Evolutionary conservation across 2,329 filamentous ascomycete genomes (phyloP).

Genomic region (Madurella fahalii): DNA sequence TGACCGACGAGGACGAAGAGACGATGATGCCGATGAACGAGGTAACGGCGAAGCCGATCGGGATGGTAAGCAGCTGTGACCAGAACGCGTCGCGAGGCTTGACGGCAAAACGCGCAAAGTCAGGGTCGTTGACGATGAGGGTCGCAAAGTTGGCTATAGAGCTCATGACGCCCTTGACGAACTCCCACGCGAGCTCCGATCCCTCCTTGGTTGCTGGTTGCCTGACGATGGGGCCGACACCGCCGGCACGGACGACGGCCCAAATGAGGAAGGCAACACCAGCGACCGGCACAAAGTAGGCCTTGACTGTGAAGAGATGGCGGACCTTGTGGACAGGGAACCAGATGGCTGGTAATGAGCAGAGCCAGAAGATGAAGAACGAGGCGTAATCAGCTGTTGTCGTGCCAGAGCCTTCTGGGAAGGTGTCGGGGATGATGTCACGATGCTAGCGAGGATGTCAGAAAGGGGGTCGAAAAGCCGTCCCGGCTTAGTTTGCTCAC

Average conservation of each 20-base stretch:
- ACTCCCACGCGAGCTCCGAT: slow-evolving; percentile 70
- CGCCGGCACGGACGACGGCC: slow-evolving; percentile 76
- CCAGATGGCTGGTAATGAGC: slow-evolving; percentile 79
- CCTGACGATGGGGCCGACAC: slow-evolving; percentile 76
- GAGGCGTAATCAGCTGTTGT: slow-evolving; percentile 71
- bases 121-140: slow-evolving; percentile 76
- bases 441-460: slow-evolving; percentile 36
- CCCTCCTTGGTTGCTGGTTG: slow-evolving; percentile 62
- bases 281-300: slow-evolving; percentile 77
- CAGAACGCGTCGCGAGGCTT: slow-evolving; percentile 74
- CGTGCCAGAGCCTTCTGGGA: slow-evolving; percentile 62
- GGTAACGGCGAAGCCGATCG: slow-evolving; percentile 68
- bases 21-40: slow-evolving; percentile 82
- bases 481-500: slow-evolving; percentile 32
- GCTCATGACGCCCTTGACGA: slow-evolving; percentile 82
- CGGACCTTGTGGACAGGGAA: slow-evolving; percentile 85
- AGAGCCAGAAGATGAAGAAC: slow-evolving; percentile 84
- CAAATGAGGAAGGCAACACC: slow-evolving; percentile 84
- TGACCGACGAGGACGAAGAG: slow-evolving; percentile 65
- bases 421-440: slow-evolving; percentile 61
- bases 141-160: slow-evolving; percentile 89
- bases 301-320: slow-evolving; percentile 87
- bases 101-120: slow-evolving; percentile 78
- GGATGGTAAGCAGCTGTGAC: slow-evolving; percentile 75
- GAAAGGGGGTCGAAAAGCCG: not conserved